phyloP scores from a whole-genome alignment of 768 basidiomycete species.

The Pilatotrama ljubarskyi region DNA sequence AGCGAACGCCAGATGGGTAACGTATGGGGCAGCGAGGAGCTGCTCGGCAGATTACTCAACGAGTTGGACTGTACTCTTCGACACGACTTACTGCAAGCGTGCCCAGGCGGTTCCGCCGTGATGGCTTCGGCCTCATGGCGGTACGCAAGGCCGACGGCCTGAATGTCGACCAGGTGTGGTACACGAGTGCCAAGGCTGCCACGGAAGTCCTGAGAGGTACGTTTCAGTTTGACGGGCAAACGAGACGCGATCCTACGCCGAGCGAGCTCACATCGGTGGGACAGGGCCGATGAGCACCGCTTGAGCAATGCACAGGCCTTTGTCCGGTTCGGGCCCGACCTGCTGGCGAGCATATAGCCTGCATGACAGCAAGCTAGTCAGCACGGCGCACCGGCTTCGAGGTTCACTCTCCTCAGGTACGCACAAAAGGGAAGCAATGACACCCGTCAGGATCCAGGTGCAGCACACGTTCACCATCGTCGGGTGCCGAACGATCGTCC shows the following conservation, averaged over 20 bases:
- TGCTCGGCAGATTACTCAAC: background rate
- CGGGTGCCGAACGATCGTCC: constrained; percentile 39
- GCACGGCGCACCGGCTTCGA: no score
- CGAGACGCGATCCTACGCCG: background rate
- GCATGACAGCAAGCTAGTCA: no score
- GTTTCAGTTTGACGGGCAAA: no score
- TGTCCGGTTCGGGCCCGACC: constrained; percentile 37
- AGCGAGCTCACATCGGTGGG: constrained; percentile 24
- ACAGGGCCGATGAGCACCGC: constrained; percentile 37
- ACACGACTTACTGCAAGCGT: constrained; percentile 7
- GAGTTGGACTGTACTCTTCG: background rate
- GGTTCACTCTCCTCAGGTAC: no score
- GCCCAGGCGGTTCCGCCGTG: background rate
- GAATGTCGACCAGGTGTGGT: constrained; percentile 17
- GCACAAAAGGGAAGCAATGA: constrained; percentile 46
- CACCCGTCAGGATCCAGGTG: constrained; percentile 48
- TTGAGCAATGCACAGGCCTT: constrained; percentile 45
- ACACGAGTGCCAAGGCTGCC: constrained; percentile 17
- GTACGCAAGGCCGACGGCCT: background rate
- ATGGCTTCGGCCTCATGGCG: background rate
- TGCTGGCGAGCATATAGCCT: constrained; percentile 44
- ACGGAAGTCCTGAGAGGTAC: constrained; percentile 13
- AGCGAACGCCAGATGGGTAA: constrained; percentile 20
- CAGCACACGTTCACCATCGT: constrained; percentile 48
- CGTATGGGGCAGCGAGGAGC: constrained; percentile 24